phyloP scores from a whole-genome alignment of 148 eudicot species.

The Vaccinium myrtillus region DNA sequence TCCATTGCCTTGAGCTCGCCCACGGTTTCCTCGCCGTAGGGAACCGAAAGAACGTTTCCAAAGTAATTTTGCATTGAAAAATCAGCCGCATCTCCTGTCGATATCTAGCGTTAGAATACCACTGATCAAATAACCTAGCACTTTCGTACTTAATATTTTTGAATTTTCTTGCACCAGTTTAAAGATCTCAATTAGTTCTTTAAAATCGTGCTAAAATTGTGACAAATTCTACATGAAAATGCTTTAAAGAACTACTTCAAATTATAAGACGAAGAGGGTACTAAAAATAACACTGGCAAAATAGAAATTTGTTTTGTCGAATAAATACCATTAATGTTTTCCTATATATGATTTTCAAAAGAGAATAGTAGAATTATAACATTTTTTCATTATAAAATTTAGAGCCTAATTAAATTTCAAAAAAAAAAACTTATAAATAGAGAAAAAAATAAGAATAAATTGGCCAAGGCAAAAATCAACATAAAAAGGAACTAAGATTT shows the following conservation, averaged over 20 bases:
- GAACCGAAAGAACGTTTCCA: constrained; percentile 10
- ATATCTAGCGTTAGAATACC: not conserved
- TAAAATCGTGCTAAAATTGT: not conserved
- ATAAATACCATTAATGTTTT: too few species aligned
- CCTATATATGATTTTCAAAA: too few species aligned
- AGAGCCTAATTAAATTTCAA: too few species aligned
- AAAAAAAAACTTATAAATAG: too few species aligned
- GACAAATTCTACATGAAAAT: not conserved
- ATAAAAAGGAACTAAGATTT: not conserved
- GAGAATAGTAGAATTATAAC: not conserved
- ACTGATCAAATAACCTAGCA: not conserved
- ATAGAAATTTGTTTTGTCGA: too few species aligned
- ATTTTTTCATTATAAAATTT: too few species aligned
- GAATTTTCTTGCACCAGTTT: not conserved
- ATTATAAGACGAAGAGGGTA: too few species aligned
- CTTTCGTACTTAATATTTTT: not conserved
- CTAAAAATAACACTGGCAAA: too few species aligned
- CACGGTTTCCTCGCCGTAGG: not conserved
- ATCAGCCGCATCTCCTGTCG: not conserved
- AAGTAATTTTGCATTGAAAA: not conserved
- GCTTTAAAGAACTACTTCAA: too few species aligned
- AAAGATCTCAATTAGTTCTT: not conserved
- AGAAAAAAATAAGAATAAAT: too few species aligned
- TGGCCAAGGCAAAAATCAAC: not conserved
- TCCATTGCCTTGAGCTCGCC: constrained; percentile 7